Evolutionary conservation across 1,284 basidiomycete species (phyloP).

Genomic region (Cutaneotrichosporon daszewskae): DNA sequence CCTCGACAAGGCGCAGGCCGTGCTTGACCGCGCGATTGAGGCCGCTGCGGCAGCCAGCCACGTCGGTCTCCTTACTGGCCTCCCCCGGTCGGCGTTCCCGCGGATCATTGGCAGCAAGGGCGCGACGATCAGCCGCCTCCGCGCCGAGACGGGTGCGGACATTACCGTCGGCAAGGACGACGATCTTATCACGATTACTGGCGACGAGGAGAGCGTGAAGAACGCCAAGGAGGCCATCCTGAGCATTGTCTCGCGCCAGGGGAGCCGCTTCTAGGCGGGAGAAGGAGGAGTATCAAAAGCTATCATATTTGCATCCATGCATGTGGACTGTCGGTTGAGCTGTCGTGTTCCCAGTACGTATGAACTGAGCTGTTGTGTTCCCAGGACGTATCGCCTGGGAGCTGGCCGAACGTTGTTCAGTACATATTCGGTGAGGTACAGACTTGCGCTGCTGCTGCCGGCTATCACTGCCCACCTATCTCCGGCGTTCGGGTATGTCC

Average conservation of each 20-base stretch:
- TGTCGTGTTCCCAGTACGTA: too few relatives aligned
- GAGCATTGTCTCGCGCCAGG: constrained; percentile 53
- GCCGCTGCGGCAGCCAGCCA: constrained; percentile 57
- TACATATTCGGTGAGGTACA: too few relatives aligned
- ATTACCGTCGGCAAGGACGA: constrained; percentile 81
- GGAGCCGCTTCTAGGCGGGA: constrained; percentile 6
- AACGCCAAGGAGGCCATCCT: constrained; percentile 76
- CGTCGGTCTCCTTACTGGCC: constrained; percentile 48
- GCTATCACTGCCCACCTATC: too few relatives aligned
- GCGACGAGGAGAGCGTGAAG: constrained; percentile 61
- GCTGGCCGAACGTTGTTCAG: too few relatives aligned
- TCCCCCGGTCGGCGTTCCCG: constrained; percentile 52
- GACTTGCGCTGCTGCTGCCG: too few relatives aligned
- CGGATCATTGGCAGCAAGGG: constrained; percentile 70
- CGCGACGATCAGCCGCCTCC: constrained; percentile 74
- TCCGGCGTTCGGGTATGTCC: too few relatives aligned
- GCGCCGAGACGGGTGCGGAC: constrained; percentile 79
- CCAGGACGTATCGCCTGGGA: too few relatives aligned
- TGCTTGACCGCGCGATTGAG: constrained; percentile 64
- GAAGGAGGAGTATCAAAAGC: too few relatives aligned
- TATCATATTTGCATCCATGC: too few relatives aligned
- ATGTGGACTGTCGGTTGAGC: too few relatives aligned
- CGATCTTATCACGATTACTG: constrained; percentile 70
- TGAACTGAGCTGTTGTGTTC: too few relatives aligned
- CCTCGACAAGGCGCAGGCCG: constrained; percentile 63